phyloP scores from a whole-genome alignment of 2,329 filamentous ascomycete species.

The Epichloe gansuensis region DNA sequence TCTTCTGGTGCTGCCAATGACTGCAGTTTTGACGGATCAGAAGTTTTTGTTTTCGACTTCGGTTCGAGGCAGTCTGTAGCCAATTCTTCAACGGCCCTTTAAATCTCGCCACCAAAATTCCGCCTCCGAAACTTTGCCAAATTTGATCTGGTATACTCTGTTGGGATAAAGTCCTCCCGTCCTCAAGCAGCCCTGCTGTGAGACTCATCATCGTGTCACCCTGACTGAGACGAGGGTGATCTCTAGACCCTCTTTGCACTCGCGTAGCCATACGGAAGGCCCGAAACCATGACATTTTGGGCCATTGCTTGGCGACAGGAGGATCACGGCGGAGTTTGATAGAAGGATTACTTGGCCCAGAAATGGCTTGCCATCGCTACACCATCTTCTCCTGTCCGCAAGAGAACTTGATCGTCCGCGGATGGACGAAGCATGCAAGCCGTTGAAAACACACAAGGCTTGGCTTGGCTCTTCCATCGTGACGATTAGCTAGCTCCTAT shows the following conservation, averaged over 20 bases:
- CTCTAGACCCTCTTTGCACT: constrained; percentile 1
- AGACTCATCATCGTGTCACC: constrained; percentile 6
- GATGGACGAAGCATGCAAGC: background rate
- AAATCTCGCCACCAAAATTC: background rate
- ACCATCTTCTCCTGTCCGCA: background rate
- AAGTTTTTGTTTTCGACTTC: too few relatives aligned
- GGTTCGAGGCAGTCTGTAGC: too few relatives aligned
- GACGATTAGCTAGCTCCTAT: background rate
- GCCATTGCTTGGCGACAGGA: background rate
- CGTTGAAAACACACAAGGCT: background rate
- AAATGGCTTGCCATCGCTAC: background rate
- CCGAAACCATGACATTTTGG: constrained; percentile 2
- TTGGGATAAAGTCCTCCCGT: background rate
- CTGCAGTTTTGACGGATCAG: too few relatives aligned
- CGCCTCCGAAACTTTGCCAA: background rate
- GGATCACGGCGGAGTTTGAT: background rate
- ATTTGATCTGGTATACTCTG: background rate
- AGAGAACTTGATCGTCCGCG: background rate
- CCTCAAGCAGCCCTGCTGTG: constrained; percentile 3
- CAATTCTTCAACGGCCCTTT: background rate
- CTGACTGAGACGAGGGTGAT: constrained; percentile 1
- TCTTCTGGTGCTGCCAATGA: background rate
- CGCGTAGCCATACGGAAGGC: constrained; percentile 6
- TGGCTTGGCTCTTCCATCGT: background rate
- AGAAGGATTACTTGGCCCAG: background rate